Base-by-base conservation (phyloP, 2,329 filamentous ascomycete genomes). In the Beauveria sp. region DNA sequence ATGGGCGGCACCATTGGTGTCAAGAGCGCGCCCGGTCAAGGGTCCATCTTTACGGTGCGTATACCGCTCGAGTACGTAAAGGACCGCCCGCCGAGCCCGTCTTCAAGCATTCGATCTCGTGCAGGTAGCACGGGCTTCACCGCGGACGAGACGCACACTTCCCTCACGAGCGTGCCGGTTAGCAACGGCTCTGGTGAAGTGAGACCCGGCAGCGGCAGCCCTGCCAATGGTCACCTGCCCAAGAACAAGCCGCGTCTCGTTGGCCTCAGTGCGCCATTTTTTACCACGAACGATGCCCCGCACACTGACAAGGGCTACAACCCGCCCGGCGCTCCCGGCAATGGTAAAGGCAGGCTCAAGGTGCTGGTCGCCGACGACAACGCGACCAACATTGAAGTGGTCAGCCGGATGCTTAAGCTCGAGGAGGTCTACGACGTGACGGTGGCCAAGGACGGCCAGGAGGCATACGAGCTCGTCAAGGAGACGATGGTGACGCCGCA, bases 401-500 rank as follows among this genome's bases (percentile, higher is more conserved):
- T 83, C 34, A 83, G 83, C 68, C 78, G 83, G 57, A 86, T 88
- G 83, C 77, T 88, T 28, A 91, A 91, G 72, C 81, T 92, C 0
- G 89, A 92, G 69, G 87, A 89, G 40, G 83, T 92, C 18, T 90
- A 89, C 72, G 90, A 96, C 70, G 91, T 96, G 20, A 93, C 90
- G 0, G 88, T 96, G 55, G 93, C 92, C 60, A 91, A 91, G 71
- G 88, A 91, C 68, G 89, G 89, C 0, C 90, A 96, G 73, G 90
- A 96, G 75, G 93, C 93, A 0, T 90, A 92, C 63, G 91, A 96
- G 65, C 80, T 89, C 34, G 92, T 96, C 66, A 93, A 91, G 71
- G 86, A 86, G n/a, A 89, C 96, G 89, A 84, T 20, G n/a, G 26
- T 22, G 52, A 40, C 53, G 5, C 40, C 83, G 61, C 83, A 87